Evolutionary conservation across 148 eudicot species (phyloP), one percentile per base, ranked within the genome.

Genomic region (Pouteria glomerata): DNA sequence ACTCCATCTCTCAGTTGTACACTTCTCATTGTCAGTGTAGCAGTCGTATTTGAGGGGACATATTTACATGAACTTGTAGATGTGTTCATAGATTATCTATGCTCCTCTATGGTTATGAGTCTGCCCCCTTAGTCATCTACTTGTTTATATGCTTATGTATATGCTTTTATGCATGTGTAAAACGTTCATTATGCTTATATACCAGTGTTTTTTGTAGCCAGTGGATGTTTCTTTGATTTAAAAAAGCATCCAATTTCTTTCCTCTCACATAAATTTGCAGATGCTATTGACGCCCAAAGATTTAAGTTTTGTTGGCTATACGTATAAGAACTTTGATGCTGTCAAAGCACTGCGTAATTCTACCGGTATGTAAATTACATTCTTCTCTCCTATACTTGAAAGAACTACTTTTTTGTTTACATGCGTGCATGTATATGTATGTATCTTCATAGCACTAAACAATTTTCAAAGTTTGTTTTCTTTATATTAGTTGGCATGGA

Each of bases 261-360:
- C 34, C 69, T 24, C 8, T 29, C 14, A 1, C 52, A 29, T 23
- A 29, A 74, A 57, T 63, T 64, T 50, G 64, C 87, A 93, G 98
- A 82, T 85, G 86, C 78, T 75, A 50, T 73, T 82, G 61, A 83
- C 83, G 30, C 91, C 94, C 23, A 88, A 87, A 79, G 98, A 93
- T 78, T 73, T 93, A 72, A 94, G 88, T 85, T 91, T 94, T 79
- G 98, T 94, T 77, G 98, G 98, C 58, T 91, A 91, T 80, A 94
- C 98, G 14, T 94, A 85, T 84, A 94, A 91, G 84, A 94, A 94
- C 68, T 94, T 94, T 62, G 98, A 94, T 69, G 97, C 97, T 63
- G 93, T 94, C 55, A 94, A 94, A 80, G 95, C 91, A 58, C 77
- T 89, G 66, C 80, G 88, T 16, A 73, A 82, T 75, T 73, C 86